phyloP scores from a whole-genome alignment of 768 basidiomycete species.

The Tulasnella sp. region DNA sequence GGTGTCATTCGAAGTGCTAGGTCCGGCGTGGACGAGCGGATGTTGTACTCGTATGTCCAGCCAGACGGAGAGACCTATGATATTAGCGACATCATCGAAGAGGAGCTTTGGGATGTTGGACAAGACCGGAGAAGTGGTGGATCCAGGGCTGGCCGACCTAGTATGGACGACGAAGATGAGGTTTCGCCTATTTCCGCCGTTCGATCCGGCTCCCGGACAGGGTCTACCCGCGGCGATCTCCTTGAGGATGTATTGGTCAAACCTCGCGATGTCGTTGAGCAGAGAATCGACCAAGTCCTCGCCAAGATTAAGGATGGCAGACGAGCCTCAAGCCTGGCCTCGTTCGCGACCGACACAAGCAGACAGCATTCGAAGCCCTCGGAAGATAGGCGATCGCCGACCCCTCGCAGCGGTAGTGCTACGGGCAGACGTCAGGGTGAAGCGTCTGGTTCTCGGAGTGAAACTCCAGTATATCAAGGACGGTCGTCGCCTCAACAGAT shows the following conservation, averaged over 20 bases:
- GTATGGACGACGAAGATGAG: constrained; percentile 36
- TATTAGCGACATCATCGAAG: constrained; percentile 88
- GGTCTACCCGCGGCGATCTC: constrained; percentile 44
- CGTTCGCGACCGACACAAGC: background rate
- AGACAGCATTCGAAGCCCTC: background rate
- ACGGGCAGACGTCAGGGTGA: constrained; percentile 5
- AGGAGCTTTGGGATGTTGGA: constrained; percentile 63
- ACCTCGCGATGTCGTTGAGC: constrained; percentile 57
- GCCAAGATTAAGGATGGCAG: constrained; percentile 60
- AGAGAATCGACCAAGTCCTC: constrained; percentile 69
- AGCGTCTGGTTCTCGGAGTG: constrained; percentile 32
- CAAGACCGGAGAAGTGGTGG: background rate
- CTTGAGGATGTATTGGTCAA: constrained; percentile 61
- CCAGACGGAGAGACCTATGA: constrained; percentile 87
- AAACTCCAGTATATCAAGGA: constrained; percentile 32
- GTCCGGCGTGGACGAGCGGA: constrained; percentile 51
- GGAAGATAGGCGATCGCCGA: constrained; percentile 25
- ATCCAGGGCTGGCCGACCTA: constrained; percentile 34
- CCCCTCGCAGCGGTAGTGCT: constrained; percentile 21
- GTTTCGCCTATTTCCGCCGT: background rate
- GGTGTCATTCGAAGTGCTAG: constrained; percentile 81
- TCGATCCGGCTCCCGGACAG: background rate
- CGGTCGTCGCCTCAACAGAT: constrained; percentile 28
- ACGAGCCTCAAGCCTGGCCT: background rate
- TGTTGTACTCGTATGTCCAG: constrained; percentile 93